Evolutionary conservation across 2,329 filamentous ascomycete species (phyloP).

Genomic region (Ascochyta rabiei): DNA sequence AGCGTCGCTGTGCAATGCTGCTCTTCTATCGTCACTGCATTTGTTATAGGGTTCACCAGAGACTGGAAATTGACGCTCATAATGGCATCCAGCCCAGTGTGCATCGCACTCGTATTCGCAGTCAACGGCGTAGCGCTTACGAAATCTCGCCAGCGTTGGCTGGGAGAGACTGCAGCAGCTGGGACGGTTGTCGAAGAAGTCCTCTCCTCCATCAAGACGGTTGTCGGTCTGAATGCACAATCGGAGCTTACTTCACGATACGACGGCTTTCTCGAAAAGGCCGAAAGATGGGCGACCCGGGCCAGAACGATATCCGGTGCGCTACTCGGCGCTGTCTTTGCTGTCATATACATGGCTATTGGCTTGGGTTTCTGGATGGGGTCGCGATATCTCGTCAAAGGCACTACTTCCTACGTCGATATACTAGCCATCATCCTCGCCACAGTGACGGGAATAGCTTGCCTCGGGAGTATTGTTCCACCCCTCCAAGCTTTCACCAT

Average conservation of each 20-base stretch:
- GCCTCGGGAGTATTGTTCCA: constrained; percentile 35
- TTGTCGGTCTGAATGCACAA: not conserved
- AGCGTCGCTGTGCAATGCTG: too few species aligned
- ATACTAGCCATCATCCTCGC: not conserved
- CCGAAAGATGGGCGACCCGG: not conserved
- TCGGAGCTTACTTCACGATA: not conserved
- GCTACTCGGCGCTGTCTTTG: not conserved
- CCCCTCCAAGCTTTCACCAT: not conserved
- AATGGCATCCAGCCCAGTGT: too few species aligned
- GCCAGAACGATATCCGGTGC: not conserved
- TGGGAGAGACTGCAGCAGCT: too few species aligned
- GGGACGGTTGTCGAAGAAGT: too few species aligned
- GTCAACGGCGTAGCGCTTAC: too few species aligned
- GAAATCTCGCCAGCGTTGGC: too few species aligned
- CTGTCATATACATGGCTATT: constrained; percentile 2
- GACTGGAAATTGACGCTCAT: too few species aligned
- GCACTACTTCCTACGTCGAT: constrained; percentile 1
- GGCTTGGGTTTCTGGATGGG: constrained; percentile 8
- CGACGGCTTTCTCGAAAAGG: not conserved
- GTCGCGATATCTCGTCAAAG: constrained; percentile 52
- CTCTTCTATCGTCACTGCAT: too few species aligned
- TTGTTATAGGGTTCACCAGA: too few species aligned
- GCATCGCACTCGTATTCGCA: too few species aligned
- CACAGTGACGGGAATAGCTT: not conserved
- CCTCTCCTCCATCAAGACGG: too few species aligned